Evolutionary conservation across 2,329 filamentous ascomycete genomes (phyloP).

Genomic region (Neofusicoccum laricinum): DNA sequence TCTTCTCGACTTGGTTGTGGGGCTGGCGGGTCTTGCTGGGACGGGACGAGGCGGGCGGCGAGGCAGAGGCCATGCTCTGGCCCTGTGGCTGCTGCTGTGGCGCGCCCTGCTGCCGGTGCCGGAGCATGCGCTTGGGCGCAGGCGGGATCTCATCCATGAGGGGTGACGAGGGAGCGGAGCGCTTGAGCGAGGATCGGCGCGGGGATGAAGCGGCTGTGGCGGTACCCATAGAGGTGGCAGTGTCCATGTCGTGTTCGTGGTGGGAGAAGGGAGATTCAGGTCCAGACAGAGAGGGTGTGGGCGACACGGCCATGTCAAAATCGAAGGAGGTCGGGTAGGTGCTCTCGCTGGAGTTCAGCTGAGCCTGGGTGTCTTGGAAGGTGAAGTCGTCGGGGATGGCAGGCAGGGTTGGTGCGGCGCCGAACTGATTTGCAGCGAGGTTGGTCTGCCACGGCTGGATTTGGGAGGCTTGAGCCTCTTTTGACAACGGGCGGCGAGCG

Average conservation of each 20-base stretch:
- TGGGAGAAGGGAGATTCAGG: conserved; percentile 30
- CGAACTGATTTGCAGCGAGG: conserved; percentile 13
- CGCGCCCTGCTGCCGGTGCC: neutral
- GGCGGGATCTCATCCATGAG: conserved; percentile 24
- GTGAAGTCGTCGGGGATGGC: conserved; percentile 13
- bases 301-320: conserved; percentile 23
- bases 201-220: conserved; percentile 10
- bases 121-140: conserved; percentile 11
- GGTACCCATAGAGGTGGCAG: neutral
- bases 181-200: conserved; percentile 24
- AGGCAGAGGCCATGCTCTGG: neutral
- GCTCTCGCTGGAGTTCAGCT: neutral
- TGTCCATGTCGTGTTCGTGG: conserved; percentile 16
- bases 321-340: conserved; percentile 14
- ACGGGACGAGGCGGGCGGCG: conserved; percentile 15
- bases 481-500: conserved; percentile 11
- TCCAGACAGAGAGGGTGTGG: conserved; percentile 33
- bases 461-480: conserved; percentile 15
- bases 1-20: conserved; percentile 36
- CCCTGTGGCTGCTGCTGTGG: neutral
- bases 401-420: neutral
- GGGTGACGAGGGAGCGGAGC: conserved; percentile 27
- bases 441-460: conserved; percentile 12
- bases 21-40: conserved; percentile 24
- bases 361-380: neutral